phyloP scores from a whole-genome alignment of 1,284 basidiomycete species.

The Ceratobasidium papillatum region DNA sequence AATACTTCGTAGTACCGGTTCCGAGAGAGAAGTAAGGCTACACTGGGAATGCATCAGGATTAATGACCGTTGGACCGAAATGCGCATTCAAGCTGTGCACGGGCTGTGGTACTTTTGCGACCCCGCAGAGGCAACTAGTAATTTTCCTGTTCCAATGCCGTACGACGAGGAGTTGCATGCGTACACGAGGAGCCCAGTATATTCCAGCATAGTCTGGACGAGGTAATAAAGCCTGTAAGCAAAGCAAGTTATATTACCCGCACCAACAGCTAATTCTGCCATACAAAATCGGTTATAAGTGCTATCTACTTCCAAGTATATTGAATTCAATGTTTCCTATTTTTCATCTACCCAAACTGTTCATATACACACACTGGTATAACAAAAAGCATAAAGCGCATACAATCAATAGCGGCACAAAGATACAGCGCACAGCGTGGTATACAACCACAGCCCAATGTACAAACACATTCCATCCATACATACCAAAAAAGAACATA shows the following conservation, averaged over 20 bases:
- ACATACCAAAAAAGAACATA: conserved; percentile 8
- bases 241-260: too few relatives aligned
- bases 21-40: background rate
- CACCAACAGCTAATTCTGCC: too few relatives aligned
- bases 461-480: background rate
- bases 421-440: conserved; percentile 10
- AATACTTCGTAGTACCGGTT: background rate
- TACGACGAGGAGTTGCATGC: background rate
- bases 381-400: background rate
- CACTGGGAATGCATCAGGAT: background rate
- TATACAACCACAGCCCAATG: background rate
- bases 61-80: background rate
- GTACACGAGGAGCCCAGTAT: too few relatives aligned
- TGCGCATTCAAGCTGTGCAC: background rate
- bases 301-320: too few relatives aligned
- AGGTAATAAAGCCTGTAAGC: too few relatives aligned
- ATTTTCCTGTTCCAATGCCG: background rate
- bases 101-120: background rate
- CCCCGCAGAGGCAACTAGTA: background rate
- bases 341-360: background rate
- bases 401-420: background rate
- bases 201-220: too few relatives aligned
- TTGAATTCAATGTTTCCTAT: too few relatives aligned
- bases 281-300: too few relatives aligned
- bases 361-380: conserved; percentile 19